Conservation (phyloP, 2,329 filamentous ascomycete genomes). For the Sclerotinia borealis region DNA sequence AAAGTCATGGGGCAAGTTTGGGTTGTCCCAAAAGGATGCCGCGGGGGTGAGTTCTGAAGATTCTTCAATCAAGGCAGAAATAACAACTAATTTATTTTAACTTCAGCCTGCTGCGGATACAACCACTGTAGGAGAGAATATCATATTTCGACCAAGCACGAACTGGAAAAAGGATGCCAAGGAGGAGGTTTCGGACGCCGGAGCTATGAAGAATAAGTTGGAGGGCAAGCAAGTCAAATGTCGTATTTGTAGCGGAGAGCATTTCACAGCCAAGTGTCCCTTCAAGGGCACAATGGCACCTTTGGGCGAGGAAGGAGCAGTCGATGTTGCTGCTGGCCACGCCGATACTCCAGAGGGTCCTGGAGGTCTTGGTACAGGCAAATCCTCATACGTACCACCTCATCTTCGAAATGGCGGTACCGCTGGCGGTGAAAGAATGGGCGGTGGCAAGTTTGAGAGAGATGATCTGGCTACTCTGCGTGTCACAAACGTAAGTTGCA, state of each 20-base stretch:
- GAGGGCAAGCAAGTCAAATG: slow-evolving; percentile 99
- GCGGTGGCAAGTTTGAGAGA: slow-evolving; percentile 80
- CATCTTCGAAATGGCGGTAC: slow-evolving; percentile 70
- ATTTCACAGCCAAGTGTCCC: slow-evolving; percentile 97
- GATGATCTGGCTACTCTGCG: slow-evolving; percentile 94
- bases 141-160: slow-evolving; percentile 85
- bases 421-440: slow-evolving; percentile 74
- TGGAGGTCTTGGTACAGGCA: slow-evolving; percentile 56
- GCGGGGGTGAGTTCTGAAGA: slow-evolving; percentile 45
- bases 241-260: slow-evolving; percentile 96
- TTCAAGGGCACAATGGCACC: slow-evolving; percentile 99
- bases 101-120: slow-evolving; percentile 16
- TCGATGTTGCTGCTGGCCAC: slow-evolving; percentile 47
- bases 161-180: slow-evolving; percentile 92
- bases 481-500: slow-evolving; percentile 82
- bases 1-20: slow-evolving; percentile 90
- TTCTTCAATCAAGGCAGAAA: background rate
- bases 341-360: slow-evolving; percentile 40
- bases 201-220: slow-evolving; percentile 72
- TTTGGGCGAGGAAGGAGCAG: slow-evolving; percentile 54
- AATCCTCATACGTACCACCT: slow-evolving; percentile 89
- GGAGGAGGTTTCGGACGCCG: slow-evolving; percentile 71
- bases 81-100: slow-evolving; percentile 1
- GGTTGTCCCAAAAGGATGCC: slow-evolving; percentile 77
- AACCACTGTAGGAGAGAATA: slow-evolving; percentile 65